Conservation (phyloP, 2,329 filamentous ascomycete genomes). For the Calonectria ilicicola region DNA sequence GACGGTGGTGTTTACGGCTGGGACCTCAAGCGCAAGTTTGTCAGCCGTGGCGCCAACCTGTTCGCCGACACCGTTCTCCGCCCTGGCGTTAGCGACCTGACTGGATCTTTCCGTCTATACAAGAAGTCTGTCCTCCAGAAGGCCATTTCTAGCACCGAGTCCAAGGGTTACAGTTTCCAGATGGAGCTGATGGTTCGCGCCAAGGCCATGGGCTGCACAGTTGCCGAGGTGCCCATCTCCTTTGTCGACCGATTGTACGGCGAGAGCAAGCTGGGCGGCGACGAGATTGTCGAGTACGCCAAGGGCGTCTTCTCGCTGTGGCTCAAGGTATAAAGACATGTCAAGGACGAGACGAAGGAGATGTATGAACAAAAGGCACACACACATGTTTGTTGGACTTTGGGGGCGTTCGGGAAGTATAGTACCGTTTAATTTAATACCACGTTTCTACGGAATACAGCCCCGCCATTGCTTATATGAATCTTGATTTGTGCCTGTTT, state of each 20-base stretch:
- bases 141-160: slow-evolving; percentile 91
- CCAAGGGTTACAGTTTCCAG: slow-evolving; percentile 98
- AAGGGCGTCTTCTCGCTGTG: slow-evolving; percentile 85
- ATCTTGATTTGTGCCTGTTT: not conserved
- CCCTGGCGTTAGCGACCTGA: slow-evolving; percentile 95
- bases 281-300: slow-evolving; percentile 96
- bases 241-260: slow-evolving; percentile 97
- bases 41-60: slow-evolving; percentile 89
- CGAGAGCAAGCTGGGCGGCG: slow-evolving; percentile 92
- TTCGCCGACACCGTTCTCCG: slow-evolving; percentile 95
- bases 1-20: slow-evolving; percentile 93
- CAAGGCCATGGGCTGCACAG: slow-evolving; percentile 93
- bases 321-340: slow-evolving; percentile 74
- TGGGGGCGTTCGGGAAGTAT: slow-evolving; percentile 46
- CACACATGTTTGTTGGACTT: slow-evolving; percentile 36
- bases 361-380: slow-evolving; percentile 38
- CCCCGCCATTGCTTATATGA: slow-evolving; percentile 2
- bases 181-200: slow-evolving; percentile 99
- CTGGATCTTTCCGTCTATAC: slow-evolving; percentile 94
- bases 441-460: slow-evolving; percentile 44
- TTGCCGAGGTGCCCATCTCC: slow-evolving; percentile 94
- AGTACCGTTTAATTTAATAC: slow-evolving; percentile 48
- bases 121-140: slow-evolving; percentile 91
- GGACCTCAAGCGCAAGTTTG: slow-evolving; percentile 92
- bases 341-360: slow-evolving; percentile 15